phyloP scores from a whole-genome alignment of 305 asterid genomes.

The Fraxinus dipetala region DNA sequence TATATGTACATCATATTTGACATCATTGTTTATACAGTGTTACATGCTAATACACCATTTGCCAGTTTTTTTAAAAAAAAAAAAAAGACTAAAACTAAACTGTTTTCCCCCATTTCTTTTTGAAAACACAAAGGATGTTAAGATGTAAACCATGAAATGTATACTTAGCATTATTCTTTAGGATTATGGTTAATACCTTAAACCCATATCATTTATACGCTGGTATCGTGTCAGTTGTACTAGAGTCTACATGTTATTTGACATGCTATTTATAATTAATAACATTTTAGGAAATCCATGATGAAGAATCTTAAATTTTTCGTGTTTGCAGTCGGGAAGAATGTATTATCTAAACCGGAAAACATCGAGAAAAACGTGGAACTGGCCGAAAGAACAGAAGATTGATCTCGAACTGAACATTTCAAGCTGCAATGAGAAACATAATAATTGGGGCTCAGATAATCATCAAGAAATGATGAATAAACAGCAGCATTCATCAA shows the following conservation, averaged over 20 bases:
- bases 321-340: slow-evolving; percentile 41
- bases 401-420: slow-evolving; percentile 54
- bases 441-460: neutral
- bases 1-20: too few species aligned
- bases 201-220: too few species aligned
- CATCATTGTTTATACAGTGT: too few species aligned
- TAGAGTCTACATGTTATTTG: neutral
- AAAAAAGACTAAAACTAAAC: too few species aligned
- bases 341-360: slow-evolving; percentile 54
- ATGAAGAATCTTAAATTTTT: neutral
- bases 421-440: slow-evolving; percentile 19
- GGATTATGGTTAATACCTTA: too few species aligned
- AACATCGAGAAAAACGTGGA: slow-evolving; percentile 45
- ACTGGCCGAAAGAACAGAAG: slow-evolving; percentile 44
- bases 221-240: neutral
- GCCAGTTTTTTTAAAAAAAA: too few species aligned
- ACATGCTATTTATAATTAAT: neutral
- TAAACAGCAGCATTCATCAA: slow-evolving; percentile 13
- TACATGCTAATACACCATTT: too few species aligned
- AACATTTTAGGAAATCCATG: neutral
- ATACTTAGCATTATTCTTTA: too few species aligned
- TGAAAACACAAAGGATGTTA: too few species aligned
- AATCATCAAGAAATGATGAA: neutral
- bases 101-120: too few species aligned
- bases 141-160: too few species aligned